Conservation (phyloP, 345 rosid genomes). For the Ceriops zippeliana region DNA sequence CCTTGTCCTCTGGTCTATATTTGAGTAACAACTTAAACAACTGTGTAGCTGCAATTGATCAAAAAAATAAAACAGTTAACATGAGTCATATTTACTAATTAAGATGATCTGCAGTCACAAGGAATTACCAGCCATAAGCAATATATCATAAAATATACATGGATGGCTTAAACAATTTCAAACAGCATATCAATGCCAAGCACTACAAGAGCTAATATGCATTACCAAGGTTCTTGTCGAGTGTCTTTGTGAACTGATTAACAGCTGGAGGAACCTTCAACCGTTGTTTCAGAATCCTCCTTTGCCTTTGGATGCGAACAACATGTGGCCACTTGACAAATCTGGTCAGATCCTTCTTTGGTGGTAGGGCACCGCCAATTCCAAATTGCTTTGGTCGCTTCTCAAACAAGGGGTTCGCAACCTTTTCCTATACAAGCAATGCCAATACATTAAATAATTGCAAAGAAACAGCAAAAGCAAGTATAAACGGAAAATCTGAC, state of each 20-base stretch:
- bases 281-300: constrained; percentile 69
- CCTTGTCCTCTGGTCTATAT: constrained; percentile 63
- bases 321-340: constrained; percentile 66
- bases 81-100: too few species aligned
- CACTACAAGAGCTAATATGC: not conserved
- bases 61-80: not conserved
- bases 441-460: not conserved
- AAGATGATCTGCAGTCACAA: not conserved
- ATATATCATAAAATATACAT: too few species aligned
- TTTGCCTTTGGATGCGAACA: constrained; percentile 68
- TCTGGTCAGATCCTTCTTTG: constrained; percentile 69
- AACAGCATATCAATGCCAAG: not conserved
- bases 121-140: too few species aligned
- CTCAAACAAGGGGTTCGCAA: constrained; percentile 64
- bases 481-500: not conserved
- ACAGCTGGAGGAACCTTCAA: constrained; percentile 82
- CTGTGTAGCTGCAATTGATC: constrained; percentile 35
- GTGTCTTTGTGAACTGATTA: constrained; percentile 83
- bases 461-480: not conserved
- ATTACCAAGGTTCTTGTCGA: constrained; percentile 76
- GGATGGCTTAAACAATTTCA: not conserved
- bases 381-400: constrained; percentile 81
- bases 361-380: constrained; percentile 81
- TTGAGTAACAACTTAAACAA: constrained; percentile 61
- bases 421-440: constrained; percentile 42